A percentile compares a stretch with the other conserved stretches of the same genome.
Evolutionary conservation across 495 filamentous ascomycete genomes (phyloP).

Genomic region (Neurospora sp.): DNA sequence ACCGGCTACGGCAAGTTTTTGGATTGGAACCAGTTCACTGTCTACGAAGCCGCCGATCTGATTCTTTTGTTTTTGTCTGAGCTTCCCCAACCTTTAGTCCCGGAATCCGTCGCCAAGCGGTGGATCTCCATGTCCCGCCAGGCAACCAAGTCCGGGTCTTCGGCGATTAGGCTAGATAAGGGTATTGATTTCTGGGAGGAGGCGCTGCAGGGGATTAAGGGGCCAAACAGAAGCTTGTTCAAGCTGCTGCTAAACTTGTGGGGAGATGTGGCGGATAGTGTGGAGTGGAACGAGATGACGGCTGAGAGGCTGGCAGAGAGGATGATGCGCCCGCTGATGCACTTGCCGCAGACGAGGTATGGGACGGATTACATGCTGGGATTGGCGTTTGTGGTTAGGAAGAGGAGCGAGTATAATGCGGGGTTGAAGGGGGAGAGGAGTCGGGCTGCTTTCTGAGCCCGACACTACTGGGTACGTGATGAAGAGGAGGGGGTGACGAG

Average conservation of each 20-base stretch:
- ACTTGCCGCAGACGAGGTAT: constrained; percentile 18
- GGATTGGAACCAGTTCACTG: constrained; percentile 27
- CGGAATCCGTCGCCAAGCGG: constrained; percentile 26
- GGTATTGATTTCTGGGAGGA: constrained; percentile 42
- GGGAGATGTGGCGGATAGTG: constrained; percentile 29
- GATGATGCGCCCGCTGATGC: constrained; percentile 32
- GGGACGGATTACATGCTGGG: constrained; percentile 32
- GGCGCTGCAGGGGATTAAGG: constrained; percentile 29
- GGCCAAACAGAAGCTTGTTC: constrained; percentile 27
- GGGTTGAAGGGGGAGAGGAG: constrained; percentile 21
- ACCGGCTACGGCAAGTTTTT: constrained; percentile 31
- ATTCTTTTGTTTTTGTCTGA: constrained; percentile 30
- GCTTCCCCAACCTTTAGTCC: constrained; percentile 27
- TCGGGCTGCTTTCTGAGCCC: constrained; percentile 21
- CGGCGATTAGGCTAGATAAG: constrained; percentile 27
- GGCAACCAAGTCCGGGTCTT: constrained; percentile 21
- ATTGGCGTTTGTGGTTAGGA: constrained; percentile 37
- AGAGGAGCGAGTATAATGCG: constrained; percentile 29
- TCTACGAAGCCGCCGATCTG: constrained; percentile 32
- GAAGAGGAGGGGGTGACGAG: no score
- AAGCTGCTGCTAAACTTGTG: constrained; percentile 35
- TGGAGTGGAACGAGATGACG: constrained; percentile 33
- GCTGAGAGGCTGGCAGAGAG: constrained; percentile 32
- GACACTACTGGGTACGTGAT: background rate
- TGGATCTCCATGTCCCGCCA: constrained; percentile 33